Conservation (phyloP, 305 asterid species). For the Solanum aculeatissimum region DNA sequence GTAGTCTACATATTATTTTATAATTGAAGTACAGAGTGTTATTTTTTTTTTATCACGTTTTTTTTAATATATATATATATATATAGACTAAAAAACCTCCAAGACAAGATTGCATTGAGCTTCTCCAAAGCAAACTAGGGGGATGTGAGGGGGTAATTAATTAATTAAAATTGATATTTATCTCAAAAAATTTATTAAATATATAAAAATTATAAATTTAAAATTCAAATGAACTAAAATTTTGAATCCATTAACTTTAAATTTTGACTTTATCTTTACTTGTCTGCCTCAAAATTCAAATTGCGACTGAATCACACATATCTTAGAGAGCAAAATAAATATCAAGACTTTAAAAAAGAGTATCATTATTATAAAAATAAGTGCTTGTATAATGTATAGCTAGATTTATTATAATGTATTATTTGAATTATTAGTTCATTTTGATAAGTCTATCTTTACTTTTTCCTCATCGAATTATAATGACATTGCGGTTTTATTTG, state of each 20-base stretch:
- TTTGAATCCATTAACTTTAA: too few relatives aligned
- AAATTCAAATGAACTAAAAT: too few relatives aligned
- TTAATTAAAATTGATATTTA: too few relatives aligned
- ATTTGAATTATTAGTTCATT: neutral
- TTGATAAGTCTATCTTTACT: neutral
- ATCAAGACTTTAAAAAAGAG: neutral
- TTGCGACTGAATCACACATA: neutral
- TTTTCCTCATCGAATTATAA: neutral
- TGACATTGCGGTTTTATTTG: neutral
- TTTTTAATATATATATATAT: neutral
- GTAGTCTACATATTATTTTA: neutral
- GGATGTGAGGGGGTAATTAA: neutral
- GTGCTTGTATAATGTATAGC: neutral
- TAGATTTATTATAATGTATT: neutral
- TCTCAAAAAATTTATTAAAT: too few relatives aligned
- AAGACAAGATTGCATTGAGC: neutral
- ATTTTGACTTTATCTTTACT: too few relatives aligned
- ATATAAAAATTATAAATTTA: too few relatives aligned
- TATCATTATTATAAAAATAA: neutral
- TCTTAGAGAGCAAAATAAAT: neutral
- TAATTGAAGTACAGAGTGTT: neutral
- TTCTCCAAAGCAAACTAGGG: neutral
- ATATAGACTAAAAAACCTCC: neutral
- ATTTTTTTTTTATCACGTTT: neutral
- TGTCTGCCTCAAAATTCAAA: neutral